These are phyloP conservation scores for Rhinocladiella mackenziei DNA, from an alignment of 2,329 filamentous ascomycete genomes.

Conservation along the genomic window DNA sequence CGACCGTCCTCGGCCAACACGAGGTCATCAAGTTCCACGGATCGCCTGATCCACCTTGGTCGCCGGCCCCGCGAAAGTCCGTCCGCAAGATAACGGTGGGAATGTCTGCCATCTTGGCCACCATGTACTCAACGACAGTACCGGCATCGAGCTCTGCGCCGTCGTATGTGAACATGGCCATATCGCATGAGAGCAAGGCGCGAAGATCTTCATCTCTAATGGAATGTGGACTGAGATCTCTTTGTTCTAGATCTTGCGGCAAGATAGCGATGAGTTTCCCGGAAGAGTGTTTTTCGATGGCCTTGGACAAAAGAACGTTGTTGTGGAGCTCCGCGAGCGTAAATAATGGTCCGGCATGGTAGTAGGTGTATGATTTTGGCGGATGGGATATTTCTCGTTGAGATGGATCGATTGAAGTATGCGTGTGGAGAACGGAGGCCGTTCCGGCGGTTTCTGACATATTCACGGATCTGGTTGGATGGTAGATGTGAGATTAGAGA, in stretches of 20 bases:
- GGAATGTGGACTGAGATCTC: slow-evolving; percentile 26
- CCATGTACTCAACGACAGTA: slow-evolving; percentile 30
- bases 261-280: slow-evolving; percentile 28
- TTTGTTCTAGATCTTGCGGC: slow-evolving; percentile 29
- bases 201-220: slow-evolving; percentile 29
- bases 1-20: slow-evolving; percentile 26
- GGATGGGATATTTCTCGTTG: slow-evolving; percentile 13
- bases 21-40: slow-evolving; percentile 31
- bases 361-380: slow-evolving; percentile 27
- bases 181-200: slow-evolving; percentile 27
- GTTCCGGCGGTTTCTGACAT: too few species aligned
- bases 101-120: slow-evolving; percentile 30
- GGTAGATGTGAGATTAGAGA: too few species aligned
- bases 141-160: slow-evolving; percentile 29
- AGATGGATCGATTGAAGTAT: slow-evolving; percentile 8
- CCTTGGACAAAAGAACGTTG: slow-evolving; percentile 25
- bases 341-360: slow-evolving; percentile 30
- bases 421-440: slow-evolving; percentile 19
- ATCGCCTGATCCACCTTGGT: slow-evolving; percentile 24
- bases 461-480: too few species aligned
- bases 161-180: slow-evolving; percentile 30
- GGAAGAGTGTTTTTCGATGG: slow-evolving; percentile 19
- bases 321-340: slow-evolving; percentile 29
- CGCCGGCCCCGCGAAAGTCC: slow-evolving; percentile 28
- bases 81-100: slow-evolving; percentile 29